phyloP scores from a whole-genome alignment of 208 protist species.

The Leishmania tarentolae region DNA sequence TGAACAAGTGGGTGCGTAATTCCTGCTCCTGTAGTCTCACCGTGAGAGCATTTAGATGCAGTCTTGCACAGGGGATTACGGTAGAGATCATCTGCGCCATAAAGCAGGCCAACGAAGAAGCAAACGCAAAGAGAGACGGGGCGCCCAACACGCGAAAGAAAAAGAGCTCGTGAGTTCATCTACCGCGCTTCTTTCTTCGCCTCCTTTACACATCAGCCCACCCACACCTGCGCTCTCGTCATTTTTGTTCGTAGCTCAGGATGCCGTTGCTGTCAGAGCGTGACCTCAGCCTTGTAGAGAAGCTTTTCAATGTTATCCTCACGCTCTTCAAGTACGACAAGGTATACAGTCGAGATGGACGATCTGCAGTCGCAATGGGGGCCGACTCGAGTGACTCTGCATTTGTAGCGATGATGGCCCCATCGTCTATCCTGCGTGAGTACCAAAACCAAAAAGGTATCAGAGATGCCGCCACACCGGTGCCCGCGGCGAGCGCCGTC shows the following conservation, averaged over 20 bases:
- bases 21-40: neutral
- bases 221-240: neutral
- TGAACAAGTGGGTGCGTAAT: neutral
- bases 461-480: neutral
- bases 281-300: constrained; percentile 65
- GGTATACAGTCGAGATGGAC: neutral
- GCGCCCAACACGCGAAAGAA: neutral
- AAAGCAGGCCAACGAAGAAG: neutral
- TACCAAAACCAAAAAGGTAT: constrained; percentile 16
- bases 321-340: constrained; percentile 38
- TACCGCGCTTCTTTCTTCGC: neutral
- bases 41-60: neutral
- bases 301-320: constrained; percentile 59
- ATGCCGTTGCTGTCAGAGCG: constrained; percentile 62
- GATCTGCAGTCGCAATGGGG: neutral
- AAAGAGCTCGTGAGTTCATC: neutral
- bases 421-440: constrained; percentile 29
- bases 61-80: neutral
- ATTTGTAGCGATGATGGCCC: constrained; percentile 9
- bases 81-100: neutral
- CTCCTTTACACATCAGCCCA: too few relatives aligned
- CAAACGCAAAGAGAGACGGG: neutral
- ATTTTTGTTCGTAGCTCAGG: neutral
- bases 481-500: neutral
- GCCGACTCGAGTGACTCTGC: neutral